Evolutionary conservation across 306 rosid genomes (phyloP).

Genomic region (Begonia loranthoides): DNA sequence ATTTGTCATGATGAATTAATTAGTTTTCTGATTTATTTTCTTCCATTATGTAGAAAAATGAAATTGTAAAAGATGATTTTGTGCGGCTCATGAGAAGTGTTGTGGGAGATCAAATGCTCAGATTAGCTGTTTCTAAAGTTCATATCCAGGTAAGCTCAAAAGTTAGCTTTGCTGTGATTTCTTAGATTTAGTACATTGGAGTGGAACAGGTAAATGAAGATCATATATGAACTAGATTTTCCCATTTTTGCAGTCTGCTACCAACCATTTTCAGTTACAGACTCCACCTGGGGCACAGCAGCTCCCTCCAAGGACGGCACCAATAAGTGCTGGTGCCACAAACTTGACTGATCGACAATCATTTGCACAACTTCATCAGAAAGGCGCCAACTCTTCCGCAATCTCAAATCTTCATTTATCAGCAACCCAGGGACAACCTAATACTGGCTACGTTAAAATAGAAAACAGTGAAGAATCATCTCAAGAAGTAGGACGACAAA

Average conservation of each 20-base stretch:
- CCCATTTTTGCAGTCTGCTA: background rate
- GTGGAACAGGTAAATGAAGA: too few relatives aligned
- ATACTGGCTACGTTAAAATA: conserved; percentile 23
- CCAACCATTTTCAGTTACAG: conserved; percentile 18
- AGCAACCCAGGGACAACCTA: conserved; percentile 27
- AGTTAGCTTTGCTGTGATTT: too few relatives aligned
- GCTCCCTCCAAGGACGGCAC: conserved; percentile 50
- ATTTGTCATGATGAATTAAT: conserved; percentile 5
- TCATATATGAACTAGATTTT: background rate
- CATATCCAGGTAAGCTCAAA: conserved; percentile 43
- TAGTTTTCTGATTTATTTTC: conserved; percentile 14
- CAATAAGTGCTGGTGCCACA: conserved; percentile 34
- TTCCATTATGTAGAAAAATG: conserved; percentile 41
- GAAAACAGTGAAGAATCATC: conserved; percentile 38
- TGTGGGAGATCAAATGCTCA: conserved; percentile 88
- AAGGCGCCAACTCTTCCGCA: conserved; percentile 40
- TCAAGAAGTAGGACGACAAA: conserved; percentile 31
- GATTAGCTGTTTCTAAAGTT: conserved; percentile 52
- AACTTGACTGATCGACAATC: conserved; percentile 62
- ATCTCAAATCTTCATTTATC: conserved; percentile 47
- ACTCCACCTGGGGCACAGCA: conserved; percentile 41
- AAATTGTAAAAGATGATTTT: conserved; percentile 73
- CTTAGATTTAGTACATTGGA: too few relatives aligned
- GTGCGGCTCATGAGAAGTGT: conserved; percentile 59
- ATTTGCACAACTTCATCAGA: conserved; percentile 60